Base-by-base conservation (phyloP, 106 monocot species). In the Vanilla planifolia region DNA sequence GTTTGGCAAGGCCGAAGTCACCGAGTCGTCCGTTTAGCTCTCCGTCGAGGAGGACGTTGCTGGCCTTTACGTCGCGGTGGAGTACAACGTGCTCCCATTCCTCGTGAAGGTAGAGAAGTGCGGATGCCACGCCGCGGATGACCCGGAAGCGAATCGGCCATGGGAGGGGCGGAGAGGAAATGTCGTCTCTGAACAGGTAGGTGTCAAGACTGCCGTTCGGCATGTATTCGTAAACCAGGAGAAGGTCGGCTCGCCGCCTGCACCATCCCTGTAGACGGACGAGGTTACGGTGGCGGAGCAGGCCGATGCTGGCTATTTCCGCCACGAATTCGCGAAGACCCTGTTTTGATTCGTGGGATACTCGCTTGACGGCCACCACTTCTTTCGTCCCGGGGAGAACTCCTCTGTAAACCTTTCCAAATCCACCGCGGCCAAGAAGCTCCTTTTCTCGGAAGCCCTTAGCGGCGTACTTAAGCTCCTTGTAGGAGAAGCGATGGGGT, bases 31-130 rank as follows among this genome's bases (percentile, higher is more conserved):
- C 59, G n/a, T 68, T 68, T 1, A 68, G 22, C 27, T 68, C 68
- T 0, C 68, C 33, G 25, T 68, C 68, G 6, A 68, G 33, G 27
- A 86, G 72, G 8, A 86, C 72, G 62, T 81, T 81, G 71, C 81
- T 81, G 8, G 86, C 81, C 63, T 86, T 86, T 22, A 86, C 77
- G 68, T 86, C 86, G 1, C 70, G 64, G 60, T 83, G 82, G 43
- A 83, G 20, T 8, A 35, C 57, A 2, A 57, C 57, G 57, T 21
- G n/a, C 35, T 57, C 57, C 92, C 86, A 92, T 56, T 69, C 92
- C 61, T 92, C 92, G 76, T 92, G 86, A 45, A 92, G 86, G 63
- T 92, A 92, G 6, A 86, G 68, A 16, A 92, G 77, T 10, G 85
- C 92, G 1, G 86, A 66, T 7, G 92, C 86, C 7, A 92, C 86